Base-by-base conservation (phyloP, 495 filamentous ascomycete species). In the Acidiella bohemica region DNA sequence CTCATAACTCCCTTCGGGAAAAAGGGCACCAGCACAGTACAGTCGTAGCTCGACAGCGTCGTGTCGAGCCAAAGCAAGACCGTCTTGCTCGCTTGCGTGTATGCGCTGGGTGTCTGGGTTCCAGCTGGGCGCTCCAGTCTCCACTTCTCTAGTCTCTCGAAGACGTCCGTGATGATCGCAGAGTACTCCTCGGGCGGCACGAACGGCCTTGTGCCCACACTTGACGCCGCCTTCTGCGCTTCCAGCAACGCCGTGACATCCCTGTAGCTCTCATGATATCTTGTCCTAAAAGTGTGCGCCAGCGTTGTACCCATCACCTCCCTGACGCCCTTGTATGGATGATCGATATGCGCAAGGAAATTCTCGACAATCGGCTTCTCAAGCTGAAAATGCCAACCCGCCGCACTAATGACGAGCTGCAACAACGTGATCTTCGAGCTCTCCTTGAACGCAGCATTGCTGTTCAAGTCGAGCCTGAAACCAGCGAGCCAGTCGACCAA, bases 391-490 rank as follows among this genome's bases (percentile, higher is more conserved):
- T 95, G 90, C 90, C 90, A 99, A 2, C 92, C 92, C 34, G 78
- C 68, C 56, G 93, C 84, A 42, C 73, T 75, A 47, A 96, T 82
- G 45, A 78, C 77, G 49, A 93, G 83, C 50, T 93, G 81, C 24
- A 99, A 66, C 11, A 96, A 70, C 49, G 90, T 81, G 30, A 99
- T 81, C 62, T 95, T 95, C 4, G 87, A 86, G 41, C 87, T 95
- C 52, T 99, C 92, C 59, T 99, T 99, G 71, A 99, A 99, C 8
- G 90, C 90, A 4, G 90, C 90, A 58, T 96, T 94, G 0, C 88
- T 94, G 17, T 73, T 63, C 80, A 94, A 88, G 53, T 99, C 90
- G 14, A 99, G 66, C 23, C 82, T 72, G 71, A 93, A 95, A 44
- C 76, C 73, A 10, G 77, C 75, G 24, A 99, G 69, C 67, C 77